Evolutionary conservation across 805 yeast genomes (phyloP), one percentile per base, ranked within the genome.

Genomic region (Yarrowia hollandica): DNA sequence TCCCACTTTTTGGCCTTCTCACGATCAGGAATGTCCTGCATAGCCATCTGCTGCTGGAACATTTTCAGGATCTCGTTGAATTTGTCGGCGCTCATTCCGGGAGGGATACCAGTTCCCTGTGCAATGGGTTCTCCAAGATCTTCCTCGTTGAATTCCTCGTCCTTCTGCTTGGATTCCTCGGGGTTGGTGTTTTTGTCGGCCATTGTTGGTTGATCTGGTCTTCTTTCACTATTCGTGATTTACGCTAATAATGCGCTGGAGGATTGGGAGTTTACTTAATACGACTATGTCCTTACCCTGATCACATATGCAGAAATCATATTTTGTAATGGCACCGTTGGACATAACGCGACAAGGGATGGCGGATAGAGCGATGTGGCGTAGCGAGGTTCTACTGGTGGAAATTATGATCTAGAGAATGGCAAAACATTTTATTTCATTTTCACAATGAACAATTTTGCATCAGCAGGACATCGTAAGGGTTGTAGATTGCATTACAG

Each of bases 1-100:
- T 87, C 83, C 88, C 90, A 90, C 19, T 84, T 63, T 63, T 74
- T 74, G 14, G 67, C 71, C 44, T 50, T 44, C 23, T 62, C 62
- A 11, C 63, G 52, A 9, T 59, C 62, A 12, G 61, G 48, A 16
- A 38, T 19, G 15, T 41, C 39, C 26, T 55, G 48, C 60, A 48
- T 39, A 46, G 60, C 41, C 57, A 52, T 52, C 44, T 52, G 58
- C 26, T 52, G 50, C 44, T 44, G 28, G 22, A 59, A 42, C 42
- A 30, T 50, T 21, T 64, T 62, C 23, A 64, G 62, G 55, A 62
- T 55, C 56, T 61, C 63, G 41, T 65, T 50, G 60, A 66, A 55
- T 15, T 64, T 61, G 46, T 66, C 68, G 14, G 66, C 52, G 19
- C 60, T 60, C 60, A 63, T 60, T 30, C 68, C 68, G 18, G 66